Base-by-base conservation (phyloP, 2,329 filamentous ascomycete genomes). In the Colletotrichum sp. region DNA sequence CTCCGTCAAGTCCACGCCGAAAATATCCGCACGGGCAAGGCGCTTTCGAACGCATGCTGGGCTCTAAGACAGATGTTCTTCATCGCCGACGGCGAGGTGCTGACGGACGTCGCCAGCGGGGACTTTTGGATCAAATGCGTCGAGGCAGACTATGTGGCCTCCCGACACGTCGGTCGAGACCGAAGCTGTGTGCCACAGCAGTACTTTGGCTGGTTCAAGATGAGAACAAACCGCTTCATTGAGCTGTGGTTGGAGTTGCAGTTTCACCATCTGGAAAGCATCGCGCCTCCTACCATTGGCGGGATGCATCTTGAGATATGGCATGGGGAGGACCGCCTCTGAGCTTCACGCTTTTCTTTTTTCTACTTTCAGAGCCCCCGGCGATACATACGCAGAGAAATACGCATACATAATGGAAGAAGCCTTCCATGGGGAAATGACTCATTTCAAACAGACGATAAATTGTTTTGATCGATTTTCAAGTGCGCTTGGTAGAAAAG, bases 51-150 rank as follows among this genome's bases (percentile, higher is more conserved):
- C 30, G 52, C n/a, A 10, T 26, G 32, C 32, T 60, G n/a, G 30
- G 28, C 66, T 26, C 32, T 60, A 0, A 58, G 55, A 30, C 21
- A 69, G 30, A 60, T 38, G 16, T 43, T 69, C 32, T 21, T 69
- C 52, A 32, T 69, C 34, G 52, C 66, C 30, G 66, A 60, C 30
- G 30, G 13, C 21, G 66, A 69, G 66, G 52, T 69, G 13, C 30
- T 60, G 16, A 24, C 52, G 24, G 66, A 69, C 34, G 52, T 43
- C 52, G 66, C 52, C 24, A 30, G 32, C 24, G 66, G 32, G 10
- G 66, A 69, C 24, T 69, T 69, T 12, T 69, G 52, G 52, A 60
- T 69, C 66, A 69, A 69, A 43, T 69, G 32, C 52, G 30, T 69
- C 52, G 21, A 69, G 66, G 66, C 66, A 8, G 30, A 43, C 52